These are phyloP conservation scores for Globisporangium viniferum DNA, from an alignment of 352 stramenopile species.

Conservation along the genomic window DNA sequence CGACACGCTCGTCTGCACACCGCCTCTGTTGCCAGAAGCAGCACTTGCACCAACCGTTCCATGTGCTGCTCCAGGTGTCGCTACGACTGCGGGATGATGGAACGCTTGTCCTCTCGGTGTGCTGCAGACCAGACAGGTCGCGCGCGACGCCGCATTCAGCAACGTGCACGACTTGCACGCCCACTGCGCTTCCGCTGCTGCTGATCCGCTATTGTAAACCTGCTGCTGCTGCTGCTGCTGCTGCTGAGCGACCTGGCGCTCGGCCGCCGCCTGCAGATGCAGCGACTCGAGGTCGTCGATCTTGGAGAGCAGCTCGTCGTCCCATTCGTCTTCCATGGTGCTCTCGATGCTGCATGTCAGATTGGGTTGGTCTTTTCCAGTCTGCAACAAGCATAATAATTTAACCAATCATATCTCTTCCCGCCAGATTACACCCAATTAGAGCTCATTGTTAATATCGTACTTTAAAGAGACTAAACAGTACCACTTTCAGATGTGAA, in stretches of 20 bases:
- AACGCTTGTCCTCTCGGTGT: constrained; percentile 45
- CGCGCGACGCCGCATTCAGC: constrained; percentile 34
- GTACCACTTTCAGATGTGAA: background rate
- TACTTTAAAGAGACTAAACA: background rate
- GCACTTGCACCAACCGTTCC: background rate
- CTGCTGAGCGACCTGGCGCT: constrained; percentile 7
- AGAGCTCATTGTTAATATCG: background rate
- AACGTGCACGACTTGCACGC: constrained; percentile 66
- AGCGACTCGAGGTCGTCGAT: constrained; percentile 60
- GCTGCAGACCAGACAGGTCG: constrained; percentile 46
- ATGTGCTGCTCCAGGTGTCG: background rate
- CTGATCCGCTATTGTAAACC: background rate
- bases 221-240: background rate
- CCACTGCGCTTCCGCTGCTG: constrained; percentile 20
- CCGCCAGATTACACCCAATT: background rate
- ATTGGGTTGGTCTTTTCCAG: background rate
- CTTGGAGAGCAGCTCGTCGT: constrained; percentile 73
- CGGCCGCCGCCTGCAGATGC: constrained; percentile 24
- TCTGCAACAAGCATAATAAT: background rate
- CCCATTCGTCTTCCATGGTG: constrained; percentile 70
- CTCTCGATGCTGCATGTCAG: background rate
- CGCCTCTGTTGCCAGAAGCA: background rate
- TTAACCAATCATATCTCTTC: background rate
- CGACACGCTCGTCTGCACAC: background rate
- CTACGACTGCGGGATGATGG: background rate